Evolutionary conservation across 495 filamentous ascomycete genomes (phyloP).

Genomic region (Friedmanniomyces simplex): DNA sequence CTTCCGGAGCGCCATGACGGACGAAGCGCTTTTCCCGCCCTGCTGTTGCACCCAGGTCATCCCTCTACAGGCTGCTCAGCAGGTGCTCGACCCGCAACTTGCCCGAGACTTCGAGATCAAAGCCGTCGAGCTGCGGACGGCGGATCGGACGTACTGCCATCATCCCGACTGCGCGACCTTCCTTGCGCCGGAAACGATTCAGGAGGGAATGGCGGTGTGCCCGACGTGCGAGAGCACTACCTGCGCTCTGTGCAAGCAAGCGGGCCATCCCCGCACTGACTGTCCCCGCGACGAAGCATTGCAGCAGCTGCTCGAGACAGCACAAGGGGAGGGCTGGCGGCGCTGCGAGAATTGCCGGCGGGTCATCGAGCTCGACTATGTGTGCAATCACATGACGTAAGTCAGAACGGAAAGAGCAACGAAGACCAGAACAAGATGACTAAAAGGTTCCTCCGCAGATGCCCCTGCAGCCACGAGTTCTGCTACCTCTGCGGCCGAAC

Average conservation of each 20-base stretch:
- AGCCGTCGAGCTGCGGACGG: conserved; percentile 37
- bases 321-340: conserved; percentile 25
- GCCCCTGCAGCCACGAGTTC: conserved; percentile 21
- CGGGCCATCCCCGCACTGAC: conserved; percentile 27
- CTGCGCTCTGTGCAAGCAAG: conserved; percentile 40
- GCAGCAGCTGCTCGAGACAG: conserved; percentile 23
- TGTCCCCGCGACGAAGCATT: conserved; percentile 23
- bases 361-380: conserved; percentile 12
- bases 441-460: conserved; percentile 17
- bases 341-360: conserved; percentile 26
- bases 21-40: conserved; percentile 44
- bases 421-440: neutral
- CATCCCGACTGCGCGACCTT: conserved; percentile 35
- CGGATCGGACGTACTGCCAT: conserved; percentile 41
- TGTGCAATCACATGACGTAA: conserved; percentile 19
- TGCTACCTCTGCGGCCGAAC: conserved; percentile 25
- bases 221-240: conserved; percentile 31
- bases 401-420: neutral
- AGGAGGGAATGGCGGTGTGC: conserved; percentile 34
- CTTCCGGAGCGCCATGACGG: conserved; percentile 33
- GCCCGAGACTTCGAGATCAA: conserved; percentile 32
- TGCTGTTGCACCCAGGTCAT: conserved; percentile 40
- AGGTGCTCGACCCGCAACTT: conserved; percentile 28
- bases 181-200: conserved; percentile 32
- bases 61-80: conserved; percentile 25